Evolutionary conservation across 2,329 filamentous ascomycete genomes (phyloP).

Genomic region (Kalmusia sp.): DNA sequence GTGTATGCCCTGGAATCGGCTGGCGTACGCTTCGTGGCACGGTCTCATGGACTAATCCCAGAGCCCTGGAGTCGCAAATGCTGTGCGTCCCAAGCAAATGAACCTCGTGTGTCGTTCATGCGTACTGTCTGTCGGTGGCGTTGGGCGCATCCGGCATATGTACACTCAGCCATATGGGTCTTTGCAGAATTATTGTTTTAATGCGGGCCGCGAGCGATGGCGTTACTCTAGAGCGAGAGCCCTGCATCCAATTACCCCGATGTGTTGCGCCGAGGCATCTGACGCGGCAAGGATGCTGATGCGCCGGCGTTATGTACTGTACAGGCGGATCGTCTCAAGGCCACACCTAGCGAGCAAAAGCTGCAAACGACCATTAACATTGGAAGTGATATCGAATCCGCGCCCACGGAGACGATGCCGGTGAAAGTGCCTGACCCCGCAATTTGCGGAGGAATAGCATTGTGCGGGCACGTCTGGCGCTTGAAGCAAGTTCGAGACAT

Average conservation of each 20-base stretch:
- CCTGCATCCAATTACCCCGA: constrained; percentile 29
- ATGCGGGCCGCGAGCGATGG: constrained; percentile 32
- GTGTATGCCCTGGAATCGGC: neutral
- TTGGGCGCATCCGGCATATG: neutral
- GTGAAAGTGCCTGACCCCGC: constrained; percentile 1
- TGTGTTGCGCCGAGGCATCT: constrained; percentile 31
- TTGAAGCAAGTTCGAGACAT: neutral
- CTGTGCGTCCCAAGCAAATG: constrained; percentile 12
- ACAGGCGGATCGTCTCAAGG: constrained; percentile 27
- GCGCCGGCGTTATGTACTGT: constrained; percentile 27
- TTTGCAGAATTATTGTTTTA: constrained; percentile 30
- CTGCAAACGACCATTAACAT: constrained; percentile 16
- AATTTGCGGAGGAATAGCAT: too few relatives aligned
- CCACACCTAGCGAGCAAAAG: constrained; percentile 22
- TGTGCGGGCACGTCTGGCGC: too few relatives aligned
- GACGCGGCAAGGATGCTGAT: constrained; percentile 18
- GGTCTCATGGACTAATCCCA: constrained; percentile 2
- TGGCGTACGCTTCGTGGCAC: constrained; percentile 7
- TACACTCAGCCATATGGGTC: constrained; percentile 20
- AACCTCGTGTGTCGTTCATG: constrained; percentile 5
- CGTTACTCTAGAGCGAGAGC: constrained; percentile 40
- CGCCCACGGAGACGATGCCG: constrained; percentile 29
- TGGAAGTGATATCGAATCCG: constrained; percentile 29
- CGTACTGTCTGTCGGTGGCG: neutral
- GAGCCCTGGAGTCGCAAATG: constrained; percentile 18